These are phyloP conservation scores for Platismatia glauca DNA, from an alignment of 495 filamentous ascomycete genomes.

Conservation along the genomic window DNA sequence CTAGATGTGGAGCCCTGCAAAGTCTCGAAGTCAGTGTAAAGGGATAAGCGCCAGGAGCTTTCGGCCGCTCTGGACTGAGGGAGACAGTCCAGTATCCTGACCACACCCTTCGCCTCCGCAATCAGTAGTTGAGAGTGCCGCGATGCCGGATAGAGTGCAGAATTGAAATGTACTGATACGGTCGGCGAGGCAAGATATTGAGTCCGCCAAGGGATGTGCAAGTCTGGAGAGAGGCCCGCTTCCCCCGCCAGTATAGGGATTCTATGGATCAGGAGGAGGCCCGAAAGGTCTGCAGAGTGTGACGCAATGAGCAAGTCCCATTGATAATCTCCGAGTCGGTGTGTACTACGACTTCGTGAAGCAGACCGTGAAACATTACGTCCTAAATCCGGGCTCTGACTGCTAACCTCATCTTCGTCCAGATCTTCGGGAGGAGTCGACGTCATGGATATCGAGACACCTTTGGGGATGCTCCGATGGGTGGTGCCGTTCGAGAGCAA, in stretches of 20 bases:
- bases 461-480: conserved; percentile 52
- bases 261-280: conserved; percentile 48
- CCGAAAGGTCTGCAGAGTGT: conserved; percentile 58
- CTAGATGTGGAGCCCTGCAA: conserved; percentile 31
- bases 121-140: conserved; percentile 57
- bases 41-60: conserved; percentile 55
- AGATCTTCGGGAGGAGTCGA: conserved; percentile 35
- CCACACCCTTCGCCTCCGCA: conserved; percentile 55
- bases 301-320: conserved; percentile 54
- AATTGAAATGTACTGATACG: conserved; percentile 63
- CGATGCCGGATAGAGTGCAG: conserved; percentile 47
- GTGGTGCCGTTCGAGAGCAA: conserved; percentile 42
- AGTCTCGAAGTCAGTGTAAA: conserved; percentile 57
- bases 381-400: conserved; percentile 2
- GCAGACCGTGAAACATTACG: not conserved
- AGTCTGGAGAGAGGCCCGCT: conserved; percentile 31
- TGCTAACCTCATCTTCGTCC: conserved; percentile 24
- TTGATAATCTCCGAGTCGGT: conserved; percentile 16
- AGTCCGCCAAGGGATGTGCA: conserved; percentile 51
- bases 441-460: conserved; percentile 55
- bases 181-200: conserved; percentile 58
- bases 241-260: conserved; percentile 37
- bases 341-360: conserved; percentile 11
- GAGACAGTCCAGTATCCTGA: conserved; percentile 55
- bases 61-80: conserved; percentile 26